Conservation (phyloP, 2,329 filamentous ascomycete genomes). For the Cryphonectria radicalis region DNA sequence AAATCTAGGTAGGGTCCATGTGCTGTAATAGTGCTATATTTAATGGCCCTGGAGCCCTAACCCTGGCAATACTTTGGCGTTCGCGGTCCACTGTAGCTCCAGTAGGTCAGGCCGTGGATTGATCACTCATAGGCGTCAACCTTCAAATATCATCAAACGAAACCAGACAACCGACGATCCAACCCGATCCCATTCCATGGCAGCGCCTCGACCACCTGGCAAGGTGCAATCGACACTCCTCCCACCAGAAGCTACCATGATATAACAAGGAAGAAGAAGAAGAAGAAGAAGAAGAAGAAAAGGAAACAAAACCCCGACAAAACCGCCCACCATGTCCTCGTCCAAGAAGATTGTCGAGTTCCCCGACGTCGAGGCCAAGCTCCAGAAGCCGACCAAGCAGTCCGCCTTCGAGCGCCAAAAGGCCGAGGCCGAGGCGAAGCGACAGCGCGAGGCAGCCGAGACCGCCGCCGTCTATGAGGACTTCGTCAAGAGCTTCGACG, state of each 20-base stretch:
- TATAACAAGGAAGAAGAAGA: background rate
- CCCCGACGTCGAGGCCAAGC: constrained; percentile 75
- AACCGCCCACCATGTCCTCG: constrained; percentile 48
- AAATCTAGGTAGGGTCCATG: background rate
- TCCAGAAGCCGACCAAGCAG: constrained; percentile 79
- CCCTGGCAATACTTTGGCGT: background rate
- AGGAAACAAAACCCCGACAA: background rate
- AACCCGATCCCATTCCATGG: background rate
- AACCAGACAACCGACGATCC: background rate
- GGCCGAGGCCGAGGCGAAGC: constrained; percentile 87
- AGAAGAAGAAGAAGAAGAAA: background rate
- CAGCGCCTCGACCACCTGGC: background rate
- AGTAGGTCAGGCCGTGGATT: background rate
- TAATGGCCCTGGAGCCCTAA: background rate
- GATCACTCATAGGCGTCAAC: background rate
- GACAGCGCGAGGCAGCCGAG: constrained; percentile 80
- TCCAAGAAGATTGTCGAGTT: constrained; percentile 60
- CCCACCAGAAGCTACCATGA: constrained; percentile 15
- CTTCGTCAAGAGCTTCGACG: constrained; percentile 80
- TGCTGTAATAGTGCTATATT: background rate
- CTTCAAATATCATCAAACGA: background rate
- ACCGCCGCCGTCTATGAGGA: constrained; percentile 86
- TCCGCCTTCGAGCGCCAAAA: constrained; percentile 88
- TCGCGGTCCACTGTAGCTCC: background rate
- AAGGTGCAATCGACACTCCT: constrained; percentile 3